phyloP scores from a whole-genome alignment of 2,329 filamentous ascomycete species.

The Cytospora leucostoma region DNA sequence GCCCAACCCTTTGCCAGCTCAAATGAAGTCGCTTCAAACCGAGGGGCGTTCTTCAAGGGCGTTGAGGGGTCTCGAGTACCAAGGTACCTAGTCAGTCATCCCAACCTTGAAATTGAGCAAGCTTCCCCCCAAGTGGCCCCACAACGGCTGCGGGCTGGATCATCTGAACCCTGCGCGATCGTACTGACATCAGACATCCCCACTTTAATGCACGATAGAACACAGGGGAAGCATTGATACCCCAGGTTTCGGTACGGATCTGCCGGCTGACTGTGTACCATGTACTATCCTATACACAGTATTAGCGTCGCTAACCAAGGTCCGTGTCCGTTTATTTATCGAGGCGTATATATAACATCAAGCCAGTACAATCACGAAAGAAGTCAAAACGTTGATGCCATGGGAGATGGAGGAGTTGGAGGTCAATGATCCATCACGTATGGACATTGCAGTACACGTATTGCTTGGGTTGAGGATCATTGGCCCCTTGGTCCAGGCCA shows the following conservation, averaged over 20 bases:
- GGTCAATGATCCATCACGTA: background rate
- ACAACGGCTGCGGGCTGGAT: conserved; percentile 8
- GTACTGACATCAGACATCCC: conserved; percentile 12
- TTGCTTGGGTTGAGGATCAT: background rate
- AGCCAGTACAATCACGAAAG: background rate
- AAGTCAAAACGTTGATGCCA: background rate
- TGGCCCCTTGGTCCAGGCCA: background rate
- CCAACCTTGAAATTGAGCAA: background rate
- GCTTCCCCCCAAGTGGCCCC: conserved; percentile 3
- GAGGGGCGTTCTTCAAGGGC: too few species aligned
- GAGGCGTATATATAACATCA: too few species aligned
- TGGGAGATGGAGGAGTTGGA: background rate
- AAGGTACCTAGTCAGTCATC: too few species aligned
- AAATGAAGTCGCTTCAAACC: too few species aligned
- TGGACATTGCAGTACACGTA: background rate
- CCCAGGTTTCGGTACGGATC: conserved; percentile 2
- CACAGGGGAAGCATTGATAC: background rate
- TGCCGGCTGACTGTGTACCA: background rate
- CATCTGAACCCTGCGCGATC: background rate
- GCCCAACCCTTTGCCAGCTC: too few species aligned
- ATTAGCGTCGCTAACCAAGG: too few species aligned
- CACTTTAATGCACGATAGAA: background rate
- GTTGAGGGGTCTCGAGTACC: too few species aligned
- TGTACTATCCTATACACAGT: background rate
- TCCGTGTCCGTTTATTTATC: background rate